Evolutionary conservation across 2,329 filamentous ascomycete species (phyloP).

Genomic region (Akanthomyces muscarius): DNA sequence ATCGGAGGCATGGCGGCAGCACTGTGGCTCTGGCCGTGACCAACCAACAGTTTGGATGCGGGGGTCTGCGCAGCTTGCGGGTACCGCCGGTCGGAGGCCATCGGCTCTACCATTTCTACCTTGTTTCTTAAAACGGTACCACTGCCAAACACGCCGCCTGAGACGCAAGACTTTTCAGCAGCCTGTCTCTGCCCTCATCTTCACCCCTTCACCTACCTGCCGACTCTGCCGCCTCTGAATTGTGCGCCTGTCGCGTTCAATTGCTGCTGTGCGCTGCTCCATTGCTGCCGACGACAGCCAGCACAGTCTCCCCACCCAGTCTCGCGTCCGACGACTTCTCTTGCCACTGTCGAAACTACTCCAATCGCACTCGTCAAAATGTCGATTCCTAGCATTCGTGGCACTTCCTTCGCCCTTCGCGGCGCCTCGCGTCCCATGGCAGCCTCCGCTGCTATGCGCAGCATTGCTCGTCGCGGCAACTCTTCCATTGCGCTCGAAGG

Average conservation of each 20-base stretch:
- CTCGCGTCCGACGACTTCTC: not conserved
- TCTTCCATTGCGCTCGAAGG: conserved; percentile 49
- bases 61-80: conserved; percentile 19
- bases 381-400: conserved; percentile 45
- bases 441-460: conserved; percentile 22
- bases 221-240: not conserved
- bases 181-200: not conserved
- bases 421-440: conserved; percentile 33
- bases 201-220: not conserved
- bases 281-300: not conserved
- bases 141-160: not conserved
- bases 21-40: not conserved
- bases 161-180: not conserved
- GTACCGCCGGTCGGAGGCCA: conserved; percentile 24
- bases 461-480: conserved; percentile 34
- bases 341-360: not conserved
- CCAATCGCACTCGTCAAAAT: conserved; percentile 29
- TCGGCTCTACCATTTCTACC: conserved; percentile 16
- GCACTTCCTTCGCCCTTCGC: conserved; percentile 46
- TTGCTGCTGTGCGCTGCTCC: not conserved
- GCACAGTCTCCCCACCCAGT: not conserved
- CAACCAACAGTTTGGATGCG: conserved; percentile 13
- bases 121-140: conserved; percentile 1
- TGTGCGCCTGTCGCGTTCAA: not conserved
- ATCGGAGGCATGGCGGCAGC: not conserved